Evolutionary conservation across 305 asterid species (phyloP).

Genomic region (Fraxinus xanthoxyloides): DNA sequence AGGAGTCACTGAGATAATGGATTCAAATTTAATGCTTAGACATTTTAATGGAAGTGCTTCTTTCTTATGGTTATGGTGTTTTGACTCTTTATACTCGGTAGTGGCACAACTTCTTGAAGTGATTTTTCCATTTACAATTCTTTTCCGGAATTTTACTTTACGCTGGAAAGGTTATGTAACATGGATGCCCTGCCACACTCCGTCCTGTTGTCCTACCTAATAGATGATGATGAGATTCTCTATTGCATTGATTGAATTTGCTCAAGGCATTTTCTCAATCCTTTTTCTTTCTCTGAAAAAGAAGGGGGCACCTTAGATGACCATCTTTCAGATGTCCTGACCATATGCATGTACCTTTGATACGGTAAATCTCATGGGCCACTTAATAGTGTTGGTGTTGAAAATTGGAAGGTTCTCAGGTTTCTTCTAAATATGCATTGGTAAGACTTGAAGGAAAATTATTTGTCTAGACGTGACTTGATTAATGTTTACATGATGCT

Average conservation of each 20-base stretch:
- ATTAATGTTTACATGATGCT: not conserved
- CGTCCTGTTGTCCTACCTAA: not conserved
- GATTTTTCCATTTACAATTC: not conserved
- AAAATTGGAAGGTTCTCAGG: not conserved
- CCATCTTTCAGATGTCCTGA: not conserved
- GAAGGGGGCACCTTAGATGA: not conserved
- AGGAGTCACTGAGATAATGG: not conserved
- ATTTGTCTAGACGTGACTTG: not conserved
- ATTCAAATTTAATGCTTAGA: not conserved
- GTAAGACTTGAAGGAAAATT: not conserved
- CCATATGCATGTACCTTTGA: not conserved
- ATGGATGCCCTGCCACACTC: not conserved
- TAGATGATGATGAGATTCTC: not conserved
- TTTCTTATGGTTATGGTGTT: not conserved
- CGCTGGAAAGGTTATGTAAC: not conserved
- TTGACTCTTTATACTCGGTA: not conserved
- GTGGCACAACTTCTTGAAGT: not conserved
- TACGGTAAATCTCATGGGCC: not conserved
- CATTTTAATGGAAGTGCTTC: not conserved
- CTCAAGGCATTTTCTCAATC: not conserved
- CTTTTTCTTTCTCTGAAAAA: not conserved
- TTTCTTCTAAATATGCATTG: not conserved
- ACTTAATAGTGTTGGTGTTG: not conserved
- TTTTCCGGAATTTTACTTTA: not conserved
- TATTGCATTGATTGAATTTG: not conserved